Percentiles rank a stretch among this genome's conserved stretches.
Conservation (phyloP, 495 filamentous ascomycete species). For the Podospora comata region DNA sequence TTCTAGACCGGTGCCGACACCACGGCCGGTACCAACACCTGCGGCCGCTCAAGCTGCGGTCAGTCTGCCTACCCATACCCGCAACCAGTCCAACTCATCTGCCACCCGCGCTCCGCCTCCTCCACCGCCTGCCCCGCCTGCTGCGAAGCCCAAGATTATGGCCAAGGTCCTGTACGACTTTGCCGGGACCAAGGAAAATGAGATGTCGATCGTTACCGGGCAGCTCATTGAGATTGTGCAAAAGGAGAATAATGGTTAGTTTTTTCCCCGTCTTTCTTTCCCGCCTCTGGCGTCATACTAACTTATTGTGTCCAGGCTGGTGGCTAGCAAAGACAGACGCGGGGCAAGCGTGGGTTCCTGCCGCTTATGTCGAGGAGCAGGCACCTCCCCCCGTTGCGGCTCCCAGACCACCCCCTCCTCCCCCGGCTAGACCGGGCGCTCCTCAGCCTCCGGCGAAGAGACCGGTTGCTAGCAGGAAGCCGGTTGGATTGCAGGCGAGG, state of each 20-base stretch:
- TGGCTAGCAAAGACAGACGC: slow-evolving; percentile 77
- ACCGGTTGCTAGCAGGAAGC: slow-evolving; percentile 65
- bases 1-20: slow-evolving; percentile 45
- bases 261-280: slow-evolving; percentile 12
- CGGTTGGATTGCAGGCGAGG: slow-evolving; percentile 60
- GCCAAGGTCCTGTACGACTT: slow-evolving; percentile 91
- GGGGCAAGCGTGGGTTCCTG: slow-evolving; percentile 86
- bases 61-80: slow-evolving; percentile 43
- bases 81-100: slow-evolving; percentile 44
- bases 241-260: slow-evolving; percentile 87
- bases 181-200: slow-evolving; percentile 68
- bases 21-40: slow-evolving; percentile 45
- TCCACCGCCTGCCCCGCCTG: slow-evolving; percentile 67
- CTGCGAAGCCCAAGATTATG: slow-evolving; percentile 65
- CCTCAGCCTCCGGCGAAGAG: slow-evolving; percentile 85
- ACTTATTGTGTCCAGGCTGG: slow-evolving; percentile 63
- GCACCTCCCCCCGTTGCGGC: slow-evolving; percentile 52
- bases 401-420: slow-evolving; percentile 47
- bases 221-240: slow-evolving; percentile 81
- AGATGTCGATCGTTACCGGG: slow-evolving; percentile 70
- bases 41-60: slow-evolving; percentile 28
- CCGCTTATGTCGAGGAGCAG: slow-evolving; percentile 87
- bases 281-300: slow-evolving; percentile 10
- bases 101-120: slow-evolving; percentile 59
- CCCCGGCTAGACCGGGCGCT: slow-evolving; percentile 64